Percentiles rank a stretch among this genome's conserved stretches.
Conservation (phyloP, 805 yeast species). For the Wickerhamiella kurtzmanii region DNA sequence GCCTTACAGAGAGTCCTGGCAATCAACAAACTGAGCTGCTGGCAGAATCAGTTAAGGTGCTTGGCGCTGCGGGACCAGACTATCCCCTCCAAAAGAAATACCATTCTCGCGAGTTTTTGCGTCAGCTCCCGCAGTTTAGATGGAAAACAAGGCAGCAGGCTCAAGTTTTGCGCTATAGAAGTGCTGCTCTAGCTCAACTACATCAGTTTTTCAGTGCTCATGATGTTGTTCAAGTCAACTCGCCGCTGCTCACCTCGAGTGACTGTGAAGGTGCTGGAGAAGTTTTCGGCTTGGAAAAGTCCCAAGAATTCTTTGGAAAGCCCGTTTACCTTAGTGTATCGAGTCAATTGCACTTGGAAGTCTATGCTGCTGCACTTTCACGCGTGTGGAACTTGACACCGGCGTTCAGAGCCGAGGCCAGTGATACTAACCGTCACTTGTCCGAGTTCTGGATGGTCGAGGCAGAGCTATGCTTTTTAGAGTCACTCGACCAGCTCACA, state of each 20-base stretch:
- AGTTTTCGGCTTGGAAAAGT: slow-evolving; percentile 46
- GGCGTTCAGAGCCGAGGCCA: slow-evolving; percentile 84
- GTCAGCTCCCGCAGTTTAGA: slow-evolving; percentile 64
- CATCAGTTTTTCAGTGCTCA: slow-evolving; percentile 39
- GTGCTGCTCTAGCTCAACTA: slow-evolving; percentile 44
- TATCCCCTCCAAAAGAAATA: slow-evolving; percentile 79
- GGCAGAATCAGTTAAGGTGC: slow-evolving; percentile 29
- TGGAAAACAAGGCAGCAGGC: slow-evolving; percentile 58
- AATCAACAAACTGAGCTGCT: slow-evolving; percentile 41
- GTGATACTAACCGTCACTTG: slow-evolving; percentile 82
- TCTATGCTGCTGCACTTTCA: slow-evolving; percentile 54
- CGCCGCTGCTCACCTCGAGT: slow-evolving; percentile 76
- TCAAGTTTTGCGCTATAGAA: slow-evolving; percentile 58
- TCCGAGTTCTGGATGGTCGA: slow-evolving; percentile 98
- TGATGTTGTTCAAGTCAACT: slow-evolving; percentile 58
- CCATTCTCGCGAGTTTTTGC: slow-evolving; percentile 50
- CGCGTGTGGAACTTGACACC: slow-evolving; percentile 86
- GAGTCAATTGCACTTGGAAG: slow-evolving; percentile 83
- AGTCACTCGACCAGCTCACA: slow-evolving; percentile 45
- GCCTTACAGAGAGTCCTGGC: slow-evolving; percentile 36
- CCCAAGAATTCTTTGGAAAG: slow-evolving; percentile 39
- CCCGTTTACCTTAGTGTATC: slow-evolving; percentile 73
- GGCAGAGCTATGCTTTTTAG: slow-evolving; percentile 65
- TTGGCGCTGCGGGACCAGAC: slow-evolving; percentile 48
- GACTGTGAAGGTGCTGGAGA: slow-evolving; percentile 99